Conservation (phyloP, 805 yeast species). For the Barnettozyma sucrosica region DNA sequence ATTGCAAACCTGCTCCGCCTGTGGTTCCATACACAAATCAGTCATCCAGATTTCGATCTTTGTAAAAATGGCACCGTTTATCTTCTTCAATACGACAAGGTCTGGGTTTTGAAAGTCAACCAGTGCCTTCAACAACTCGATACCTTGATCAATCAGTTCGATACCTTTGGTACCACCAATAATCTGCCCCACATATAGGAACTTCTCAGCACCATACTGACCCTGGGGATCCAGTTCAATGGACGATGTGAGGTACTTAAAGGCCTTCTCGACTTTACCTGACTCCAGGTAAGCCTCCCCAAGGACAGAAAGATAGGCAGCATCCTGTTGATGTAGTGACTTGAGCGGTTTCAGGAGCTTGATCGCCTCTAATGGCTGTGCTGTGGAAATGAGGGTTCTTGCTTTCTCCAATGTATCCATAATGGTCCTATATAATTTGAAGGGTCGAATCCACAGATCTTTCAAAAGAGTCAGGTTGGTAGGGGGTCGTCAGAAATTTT, state of each 20-base stretch:
- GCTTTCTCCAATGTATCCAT: conserved; percentile 4
- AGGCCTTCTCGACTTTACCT: conserved; percentile 77
- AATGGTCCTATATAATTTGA: neutral
- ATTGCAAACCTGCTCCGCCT: conserved; percentile 81
- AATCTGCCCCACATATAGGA: conserved; percentile 85
- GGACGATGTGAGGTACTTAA: conserved; percentile 50
- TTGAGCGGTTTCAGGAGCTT: conserved; percentile 30
- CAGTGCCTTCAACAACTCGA: conserved; percentile 42
- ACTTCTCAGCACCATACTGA: conserved; percentile 66
- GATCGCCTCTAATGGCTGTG: conserved; percentile 28
- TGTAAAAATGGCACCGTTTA: conserved; percentile 75
- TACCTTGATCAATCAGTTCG: conserved; percentile 54
- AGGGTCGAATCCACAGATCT: neutral
- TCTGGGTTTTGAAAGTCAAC: conserved; percentile 24
- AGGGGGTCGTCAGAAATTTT: neutral
- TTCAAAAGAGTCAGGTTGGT: neutral
- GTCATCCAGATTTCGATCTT: conserved; percentile 97
- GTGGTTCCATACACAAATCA: conserved; percentile 88
- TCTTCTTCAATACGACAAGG: conserved; percentile 41
- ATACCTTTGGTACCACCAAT: conserved; percentile 79
- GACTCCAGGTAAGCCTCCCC: conserved; percentile 79
- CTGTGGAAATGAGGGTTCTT: conserved; percentile 4
- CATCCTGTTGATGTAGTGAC: conserved; percentile 32
- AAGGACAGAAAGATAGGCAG: conserved; percentile 45
- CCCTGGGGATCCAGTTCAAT: conserved; percentile 70